Conservation (phyloP, 495 filamentous ascomycete genomes). For the Tuber umbilicatum region DNA sequence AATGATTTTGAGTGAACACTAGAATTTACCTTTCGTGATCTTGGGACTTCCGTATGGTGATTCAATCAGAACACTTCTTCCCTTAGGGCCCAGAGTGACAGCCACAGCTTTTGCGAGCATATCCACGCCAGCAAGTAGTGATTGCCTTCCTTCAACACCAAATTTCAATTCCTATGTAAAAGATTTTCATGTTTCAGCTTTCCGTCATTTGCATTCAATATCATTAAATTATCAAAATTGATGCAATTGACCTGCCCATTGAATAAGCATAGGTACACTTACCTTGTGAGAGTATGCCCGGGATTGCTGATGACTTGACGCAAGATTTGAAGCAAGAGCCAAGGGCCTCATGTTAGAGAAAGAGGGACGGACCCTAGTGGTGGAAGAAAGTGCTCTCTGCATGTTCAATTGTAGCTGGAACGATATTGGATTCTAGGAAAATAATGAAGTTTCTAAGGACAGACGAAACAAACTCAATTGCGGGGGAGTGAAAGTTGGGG, state of each 20-base stretch:
- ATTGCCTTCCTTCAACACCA: constrained; percentile 84
- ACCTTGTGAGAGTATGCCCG: constrained; percentile 43
- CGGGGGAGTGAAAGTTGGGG: constrained; percentile 12
- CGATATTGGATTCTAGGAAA: neutral
- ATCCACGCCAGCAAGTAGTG: constrained; percentile 88
- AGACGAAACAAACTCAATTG: constrained; percentile 9
- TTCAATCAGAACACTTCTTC: constrained; percentile 95
- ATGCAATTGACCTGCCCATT: constrained; percentile 28
- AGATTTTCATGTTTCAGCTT: neutral
- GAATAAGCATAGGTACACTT: constrained; percentile 12
- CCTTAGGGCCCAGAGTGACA: constrained; percentile 94
- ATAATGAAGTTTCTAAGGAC: neutral
- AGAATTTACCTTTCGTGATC: constrained; percentile 87
- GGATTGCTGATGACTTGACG: constrained; percentile 31
- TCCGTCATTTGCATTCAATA: neutral
- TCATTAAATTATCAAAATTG: neutral
- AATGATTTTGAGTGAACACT: constrained; percentile 13
- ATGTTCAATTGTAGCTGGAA: constrained; percentile 24
- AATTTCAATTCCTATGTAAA: constrained; percentile 83
- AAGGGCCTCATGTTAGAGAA: constrained; percentile 23
- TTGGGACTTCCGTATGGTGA: constrained; percentile 96
- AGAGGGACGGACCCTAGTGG: constrained; percentile 32
- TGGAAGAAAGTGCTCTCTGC: constrained; percentile 41
- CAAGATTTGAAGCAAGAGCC: constrained; percentile 15
- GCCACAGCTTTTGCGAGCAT: constrained; percentile 94